phyloP scores from a whole-genome alignment of 345 rosid species.

The Cardamine occulta region DNA sequence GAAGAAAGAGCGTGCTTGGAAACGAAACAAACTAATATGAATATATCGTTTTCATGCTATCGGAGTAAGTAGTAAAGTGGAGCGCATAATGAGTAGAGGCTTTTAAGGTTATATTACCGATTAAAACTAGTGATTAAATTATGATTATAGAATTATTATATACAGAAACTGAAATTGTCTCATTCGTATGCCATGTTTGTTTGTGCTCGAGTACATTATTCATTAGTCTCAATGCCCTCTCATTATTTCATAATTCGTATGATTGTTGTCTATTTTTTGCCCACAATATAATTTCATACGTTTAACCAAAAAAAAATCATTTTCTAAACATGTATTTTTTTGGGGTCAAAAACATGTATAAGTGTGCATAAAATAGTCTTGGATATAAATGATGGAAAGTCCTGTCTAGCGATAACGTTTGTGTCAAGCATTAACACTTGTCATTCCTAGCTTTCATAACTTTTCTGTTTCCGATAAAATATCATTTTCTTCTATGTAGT shows the following conservation, averaged over 20 bases:
- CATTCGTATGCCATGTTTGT: conserved; percentile 38
- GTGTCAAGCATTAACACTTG: conserved; percentile 22
- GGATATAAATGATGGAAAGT: conserved; percentile 2
- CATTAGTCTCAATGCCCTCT: conserved; percentile 2
- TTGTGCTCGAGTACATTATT: conserved; percentile 35
- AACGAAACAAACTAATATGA: conserved; percentile 21
- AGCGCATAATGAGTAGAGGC: conserved; percentile 33
- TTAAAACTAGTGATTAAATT: conserved; percentile 34
- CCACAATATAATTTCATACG: not conserved
- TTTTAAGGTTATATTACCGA: conserved; percentile 28
- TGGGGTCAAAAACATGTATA: not conserved
- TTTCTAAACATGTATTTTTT: not conserved
- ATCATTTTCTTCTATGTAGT: not conserved
- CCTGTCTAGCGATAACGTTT: not conserved
- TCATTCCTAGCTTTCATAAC: not conserved
- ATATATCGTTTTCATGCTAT: conserved; percentile 19
- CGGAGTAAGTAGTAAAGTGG: conserved; percentile 25
- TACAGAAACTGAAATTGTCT: conserved; percentile 18
- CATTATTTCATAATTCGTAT: not conserved
- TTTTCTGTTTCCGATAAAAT: not conserved
- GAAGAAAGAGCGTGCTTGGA: conserved; percentile 37
- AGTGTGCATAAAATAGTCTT: too few relatives aligned
- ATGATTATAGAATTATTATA: conserved; percentile 22
- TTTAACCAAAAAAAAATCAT: not conserved
- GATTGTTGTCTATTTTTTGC: not conserved